A percentile compares a stretch with the other conserved stretches of the same genome.
Evolutionary conservation across 2,329 filamentous ascomycete genomes (phyloP).

Genomic region (Phialophora chinensis): DNA sequence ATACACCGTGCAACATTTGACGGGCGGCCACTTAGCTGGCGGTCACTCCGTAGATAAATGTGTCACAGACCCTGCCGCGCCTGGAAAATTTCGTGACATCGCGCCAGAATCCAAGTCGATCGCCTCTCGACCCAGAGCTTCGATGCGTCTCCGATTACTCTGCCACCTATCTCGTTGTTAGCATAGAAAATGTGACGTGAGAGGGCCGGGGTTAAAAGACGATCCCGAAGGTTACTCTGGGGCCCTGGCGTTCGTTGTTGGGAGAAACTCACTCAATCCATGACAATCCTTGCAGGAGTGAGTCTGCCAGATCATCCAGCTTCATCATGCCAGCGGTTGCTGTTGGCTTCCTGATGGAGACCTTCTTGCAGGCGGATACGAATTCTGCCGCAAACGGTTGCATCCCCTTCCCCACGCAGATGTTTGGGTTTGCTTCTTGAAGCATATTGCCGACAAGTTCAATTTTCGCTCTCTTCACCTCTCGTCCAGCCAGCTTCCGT

Average conservation of each 20-base stretch:
- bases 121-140: constrained; percentile 27
- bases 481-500: constrained; percentile 36
- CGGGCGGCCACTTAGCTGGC: not conserved
- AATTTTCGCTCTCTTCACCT: constrained; percentile 64
- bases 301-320: constrained; percentile 81
- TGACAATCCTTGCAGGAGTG: constrained; percentile 75
- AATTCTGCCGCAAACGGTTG: constrained; percentile 21
- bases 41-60: not conserved
- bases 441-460: constrained; percentile 43
- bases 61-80: constrained; percentile 6
- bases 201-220: not conserved
- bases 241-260: not conserved
- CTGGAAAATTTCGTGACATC: not conserved
- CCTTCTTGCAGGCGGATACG: constrained; percentile 28
- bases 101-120: constrained; percentile 23
- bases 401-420: constrained; percentile 20
- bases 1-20: not conserved
- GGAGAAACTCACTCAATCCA: constrained; percentile 61
- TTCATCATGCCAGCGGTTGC: constrained; percentile 54
- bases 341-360: constrained; percentile 6
- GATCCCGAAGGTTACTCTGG: not conserved
- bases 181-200: not conserved
- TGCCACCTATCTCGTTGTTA: constrained; percentile 61
- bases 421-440: constrained; percentile 4
- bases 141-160: constrained; percentile 33